Evolutionary conservation across 192 early-diverging fungal species (phyloP).

Genomic region (Bifiguratus adelaidae): DNA sequence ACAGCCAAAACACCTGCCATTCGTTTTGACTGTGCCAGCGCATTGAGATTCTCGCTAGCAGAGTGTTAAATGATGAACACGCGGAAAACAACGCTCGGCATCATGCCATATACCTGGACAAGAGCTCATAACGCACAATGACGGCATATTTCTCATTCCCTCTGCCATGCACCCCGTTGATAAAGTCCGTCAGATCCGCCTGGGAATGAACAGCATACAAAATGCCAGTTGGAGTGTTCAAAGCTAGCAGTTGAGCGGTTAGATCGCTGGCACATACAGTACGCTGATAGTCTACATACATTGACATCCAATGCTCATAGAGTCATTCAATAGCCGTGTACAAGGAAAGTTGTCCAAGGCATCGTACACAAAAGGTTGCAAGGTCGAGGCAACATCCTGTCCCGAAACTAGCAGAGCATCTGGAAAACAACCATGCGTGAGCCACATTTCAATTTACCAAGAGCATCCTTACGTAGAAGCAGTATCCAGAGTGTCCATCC

Average conservation of each 20-base stretch:
- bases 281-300: slow-evolving; percentile 16
- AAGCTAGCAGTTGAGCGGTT: slow-evolving; percentile 7
- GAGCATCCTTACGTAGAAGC: no score
- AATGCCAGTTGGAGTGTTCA: slow-evolving; percentile 35
- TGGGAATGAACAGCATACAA: slow-evolving; percentile 36
- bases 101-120: slow-evolving; percentile 35
- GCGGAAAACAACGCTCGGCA: background rate
- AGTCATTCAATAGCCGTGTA: slow-evolving; percentile 42
- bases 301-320: slow-evolving; percentile 46
- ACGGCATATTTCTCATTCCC: slow-evolving; percentile 38
- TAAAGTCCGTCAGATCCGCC: slow-evolving; percentile 37
- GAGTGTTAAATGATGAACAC: background rate
- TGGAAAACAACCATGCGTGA: no score
- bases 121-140: slow-evolving; percentile 48
- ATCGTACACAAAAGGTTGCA: slow-evolving; percentile 31
- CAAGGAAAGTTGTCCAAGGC: slow-evolving; percentile 37
- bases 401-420: no score
- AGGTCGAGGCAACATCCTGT: slow-evolving; percentile 16
- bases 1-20: slow-evolving; percentile 46
- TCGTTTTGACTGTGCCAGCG: slow-evolving; percentile 29
- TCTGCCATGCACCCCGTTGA: slow-evolving; percentile 6
- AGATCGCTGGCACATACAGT: background rate
- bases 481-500: no score
- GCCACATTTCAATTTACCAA: no score
- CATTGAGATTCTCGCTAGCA: slow-evolving; percentile 31